Evolutionary conservation across 2,329 filamentous ascomycete genomes (phyloP).

Genomic region (Penicillium expansum): DNA sequence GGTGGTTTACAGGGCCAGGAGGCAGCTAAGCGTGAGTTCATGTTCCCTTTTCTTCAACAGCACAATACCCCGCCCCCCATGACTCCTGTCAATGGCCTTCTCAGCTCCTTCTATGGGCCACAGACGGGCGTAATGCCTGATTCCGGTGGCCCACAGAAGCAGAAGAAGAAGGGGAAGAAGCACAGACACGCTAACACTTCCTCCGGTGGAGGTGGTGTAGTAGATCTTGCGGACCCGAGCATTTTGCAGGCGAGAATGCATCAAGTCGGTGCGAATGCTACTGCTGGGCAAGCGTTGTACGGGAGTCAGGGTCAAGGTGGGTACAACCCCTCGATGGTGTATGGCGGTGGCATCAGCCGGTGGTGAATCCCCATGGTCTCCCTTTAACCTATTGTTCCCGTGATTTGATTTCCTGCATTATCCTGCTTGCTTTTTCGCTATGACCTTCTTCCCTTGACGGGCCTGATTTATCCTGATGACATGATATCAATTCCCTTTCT

Average conservation of each 20-base stretch:
- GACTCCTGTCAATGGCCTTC: conserved; percentile 86
- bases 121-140: conserved; percentile 86
- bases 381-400: conserved; percentile 20
- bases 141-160: conserved; percentile 75
- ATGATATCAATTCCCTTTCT: conserved; percentile 33
- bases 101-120: conserved; percentile 86
- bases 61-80: conserved; percentile 85
- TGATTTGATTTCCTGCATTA: conserved; percentile 23
- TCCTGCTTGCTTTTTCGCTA: conserved; percentile 12
- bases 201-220: conserved; percentile 99
- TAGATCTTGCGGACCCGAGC: conserved; percentile 99
- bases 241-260: conserved; percentile 98
- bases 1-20: conserved; percentile 73
- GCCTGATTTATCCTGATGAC: conserved; percentile 26
- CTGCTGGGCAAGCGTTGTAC: conserved; percentile 82
- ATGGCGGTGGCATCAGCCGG: conserved; percentile 64
- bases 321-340: conserved; percentile 83
- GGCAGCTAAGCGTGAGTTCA: conserved; percentile 96
- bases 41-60: conserved; percentile 87
- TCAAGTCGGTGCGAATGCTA: conserved; percentile 72
- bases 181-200: conserved; percentile 99
- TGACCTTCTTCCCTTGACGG: conserved; percentile 26
- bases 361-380: conserved; percentile 53
- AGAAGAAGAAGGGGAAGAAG: conserved; percentile 99
- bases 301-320: conserved; percentile 86